These are phyloP conservation scores for Thermothielavioides terrestris DNA, from an alignment of 495 filamentous ascomycete genomes.

Conservation along the genomic window DNA sequence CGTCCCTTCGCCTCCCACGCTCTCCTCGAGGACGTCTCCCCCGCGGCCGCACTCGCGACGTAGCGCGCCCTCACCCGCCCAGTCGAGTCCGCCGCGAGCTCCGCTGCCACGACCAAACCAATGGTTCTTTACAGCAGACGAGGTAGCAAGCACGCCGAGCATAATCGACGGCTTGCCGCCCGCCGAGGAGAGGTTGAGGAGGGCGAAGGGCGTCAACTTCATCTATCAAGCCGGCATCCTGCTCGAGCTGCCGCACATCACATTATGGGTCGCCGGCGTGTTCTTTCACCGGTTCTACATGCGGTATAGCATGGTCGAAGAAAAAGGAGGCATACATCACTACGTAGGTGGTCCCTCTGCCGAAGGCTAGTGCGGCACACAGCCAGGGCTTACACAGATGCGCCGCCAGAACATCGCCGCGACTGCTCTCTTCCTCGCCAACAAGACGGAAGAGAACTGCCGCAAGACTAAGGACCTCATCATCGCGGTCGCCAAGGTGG, in stretches of 20 bases:
- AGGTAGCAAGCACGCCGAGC: conserved; percentile 73
- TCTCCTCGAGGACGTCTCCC: conserved; percentile 42
- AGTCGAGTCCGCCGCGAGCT: conserved; percentile 26
- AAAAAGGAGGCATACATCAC: conserved; percentile 67
- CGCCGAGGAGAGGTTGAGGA: conserved; percentile 64
- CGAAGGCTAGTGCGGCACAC: too few relatives aligned
- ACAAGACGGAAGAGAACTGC: conserved; percentile 93
- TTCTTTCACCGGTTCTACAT: conserved; percentile 96
- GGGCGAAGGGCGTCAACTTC: conserved; percentile 91
- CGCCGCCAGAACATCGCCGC: conserved; percentile 68
- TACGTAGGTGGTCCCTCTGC: conserved; percentile 50
- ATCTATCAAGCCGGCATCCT: conserved; percentile 89
- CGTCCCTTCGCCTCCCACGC: conserved; percentile 43
- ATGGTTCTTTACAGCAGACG: conserved; percentile 84
- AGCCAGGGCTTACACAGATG: too few relatives aligned
- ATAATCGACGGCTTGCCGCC: conserved; percentile 70
- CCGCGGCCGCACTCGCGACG: conserved; percentile 37
- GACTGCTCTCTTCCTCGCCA: conserved; percentile 83
- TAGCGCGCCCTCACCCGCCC: conserved; percentile 32
- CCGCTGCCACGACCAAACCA: conserved; percentile 43
- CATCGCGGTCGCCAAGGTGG: conserved; percentile 84
- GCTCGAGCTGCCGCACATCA: conserved; percentile 85
- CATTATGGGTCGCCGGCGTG: conserved; percentile 80
- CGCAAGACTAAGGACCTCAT: conserved; percentile 90
- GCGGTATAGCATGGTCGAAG: conserved; percentile 66